phyloP scores from a whole-genome alignment of 139 green algal genomes.

The Eudorina sp. region DNA sequence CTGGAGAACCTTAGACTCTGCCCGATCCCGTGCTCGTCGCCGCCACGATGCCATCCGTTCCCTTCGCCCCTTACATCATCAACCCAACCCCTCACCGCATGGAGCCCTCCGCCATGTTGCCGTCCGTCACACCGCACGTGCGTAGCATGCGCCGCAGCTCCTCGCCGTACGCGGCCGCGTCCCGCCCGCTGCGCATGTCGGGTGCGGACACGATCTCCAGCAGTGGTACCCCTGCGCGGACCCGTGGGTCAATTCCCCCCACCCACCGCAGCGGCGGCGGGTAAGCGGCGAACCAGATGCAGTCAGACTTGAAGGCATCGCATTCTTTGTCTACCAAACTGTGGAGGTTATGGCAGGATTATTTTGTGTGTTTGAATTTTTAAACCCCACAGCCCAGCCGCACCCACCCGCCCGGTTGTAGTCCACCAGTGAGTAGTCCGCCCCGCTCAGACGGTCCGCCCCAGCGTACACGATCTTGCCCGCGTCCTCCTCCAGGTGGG shows the following conservation, averaged over 20 bases:
- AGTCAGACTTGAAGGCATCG: too few relatives aligned
- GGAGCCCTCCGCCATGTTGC: slow-evolving; percentile 92
- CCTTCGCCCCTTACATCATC: too few relatives aligned
- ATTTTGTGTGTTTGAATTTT: too few relatives aligned
- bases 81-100: slow-evolving; percentile 92
- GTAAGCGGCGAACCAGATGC: too few relatives aligned
- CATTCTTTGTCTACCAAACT: too few relatives aligned
- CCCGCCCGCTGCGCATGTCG: slow-evolving; percentile 90
- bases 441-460: slow-evolving; percentile 76
- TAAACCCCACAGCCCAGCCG: background rate
- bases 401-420: slow-evolving; percentile 90
- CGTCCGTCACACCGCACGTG: slow-evolving; percentile 90
- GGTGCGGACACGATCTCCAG: slow-evolving; percentile 97
- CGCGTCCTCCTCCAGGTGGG: slow-evolving; percentile 97
- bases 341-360: too few relatives aligned
- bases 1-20: too few relatives aligned
- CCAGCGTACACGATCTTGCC: slow-evolving; percentile 94
- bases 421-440: slow-evolving; percentile 84
- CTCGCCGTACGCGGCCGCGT: slow-evolving; percentile 92
- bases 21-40: too few relatives aligned
- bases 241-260: too few relatives aligned
- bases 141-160: slow-evolving; percentile 93
- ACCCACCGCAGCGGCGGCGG: too few relatives aligned
- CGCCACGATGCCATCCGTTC: too few relatives aligned
- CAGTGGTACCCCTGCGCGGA: slow-evolving; percentile 75